Base-by-base conservation (phyloP, 768 basidiomycete genomes). In the Lentinula detonsa region DNA sequence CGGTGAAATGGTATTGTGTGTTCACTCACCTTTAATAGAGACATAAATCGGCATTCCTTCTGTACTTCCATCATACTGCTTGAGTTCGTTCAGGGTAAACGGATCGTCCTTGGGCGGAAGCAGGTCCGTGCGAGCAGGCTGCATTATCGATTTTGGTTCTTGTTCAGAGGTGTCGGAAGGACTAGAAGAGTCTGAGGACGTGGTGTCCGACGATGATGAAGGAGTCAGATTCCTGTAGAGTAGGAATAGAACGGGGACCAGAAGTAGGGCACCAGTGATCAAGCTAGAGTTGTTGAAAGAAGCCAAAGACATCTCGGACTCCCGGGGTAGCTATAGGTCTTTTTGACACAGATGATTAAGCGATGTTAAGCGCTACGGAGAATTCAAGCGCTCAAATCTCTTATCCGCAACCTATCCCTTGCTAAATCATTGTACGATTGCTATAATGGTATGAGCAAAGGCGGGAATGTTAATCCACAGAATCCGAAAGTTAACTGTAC, bases 21-120 rank as follows among this genome's bases (percentile, higher is more conserved):
- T 23, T 37, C 6, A 66, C 69, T 46, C 61, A 87, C 92, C 93
- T 80, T 97, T 98, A 76, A 98, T 95, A 34, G 93, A 88, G 46
- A 98, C 89, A 66, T 90, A 94, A 63, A 98, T 91, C 0, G 93
- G 91, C 65, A 83, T 84, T 43, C 72, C 67, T 0, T 79, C 70
- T 63, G 86, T 82, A 0, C 78, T 75, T 16, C 95, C 95, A 72
- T 95, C 85, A 70, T 78, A 94, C 66, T 79, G 64, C 42, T 79
- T 85, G 62, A 98, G 79, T 64, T 90, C 73, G 63, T 82, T 81
- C 15, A 79, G 78, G 0, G 91, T 88, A 76, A 85, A 91, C 0
- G 90, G 88, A 70, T 93, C 88, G 64, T 88, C 77, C 72, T 91
- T 90, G 18, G 93, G 91, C 0, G 87, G 83, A 13, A 75, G 76